phyloP scores from a whole-genome alignment of 192 early-diverging fungal genomes.

The Backusella parvicylindrica region DNA sequence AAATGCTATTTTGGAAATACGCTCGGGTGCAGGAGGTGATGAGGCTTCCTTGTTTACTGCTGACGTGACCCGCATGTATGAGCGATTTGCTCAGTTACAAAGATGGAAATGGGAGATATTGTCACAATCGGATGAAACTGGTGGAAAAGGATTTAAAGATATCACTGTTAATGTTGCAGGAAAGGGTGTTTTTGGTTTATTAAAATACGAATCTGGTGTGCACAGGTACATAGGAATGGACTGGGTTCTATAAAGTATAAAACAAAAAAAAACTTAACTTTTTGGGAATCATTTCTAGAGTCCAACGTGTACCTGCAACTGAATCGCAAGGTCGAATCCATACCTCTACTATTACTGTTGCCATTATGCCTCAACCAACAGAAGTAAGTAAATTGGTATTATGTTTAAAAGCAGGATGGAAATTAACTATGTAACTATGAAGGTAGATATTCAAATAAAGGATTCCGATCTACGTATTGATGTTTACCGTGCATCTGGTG shows the following conservation, averaged over 20 bases:
- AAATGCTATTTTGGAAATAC: constrained; percentile 69
- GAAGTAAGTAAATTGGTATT: constrained; percentile 36
- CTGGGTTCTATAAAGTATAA: neutral
- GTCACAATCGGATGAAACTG: constrained; percentile 41
- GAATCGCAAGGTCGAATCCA: constrained; percentile 76
- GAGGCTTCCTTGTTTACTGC: constrained; percentile 73
- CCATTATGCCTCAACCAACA: constrained; percentile 71
- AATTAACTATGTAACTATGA: neutral
- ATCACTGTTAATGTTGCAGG: constrained; percentile 64
- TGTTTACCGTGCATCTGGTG: constrained; percentile 70
- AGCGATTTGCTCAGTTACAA: constrained; percentile 54
- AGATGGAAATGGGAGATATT: constrained; percentile 66
- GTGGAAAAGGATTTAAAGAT: constrained; percentile 53
- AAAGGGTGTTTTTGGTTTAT: constrained; percentile 63
- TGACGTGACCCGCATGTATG: constrained; percentile 75
- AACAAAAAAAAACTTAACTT: too few species aligned
- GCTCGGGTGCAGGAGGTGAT: constrained; percentile 77
- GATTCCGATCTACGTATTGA: constrained; percentile 70
- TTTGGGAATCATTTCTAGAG: constrained; percentile 36
- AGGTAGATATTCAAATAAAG: constrained; percentile 62
- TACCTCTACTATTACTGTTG: constrained; percentile 76
- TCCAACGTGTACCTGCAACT: constrained; percentile 77
- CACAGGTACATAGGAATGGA: constrained; percentile 38
- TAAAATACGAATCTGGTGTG: constrained; percentile 81
- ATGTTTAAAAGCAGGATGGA: neutral